These are phyloP conservation scores for Eucalyptus viminalis DNA, from an alignment of 345 rosid species.

Conservation along the genomic window DNA sequence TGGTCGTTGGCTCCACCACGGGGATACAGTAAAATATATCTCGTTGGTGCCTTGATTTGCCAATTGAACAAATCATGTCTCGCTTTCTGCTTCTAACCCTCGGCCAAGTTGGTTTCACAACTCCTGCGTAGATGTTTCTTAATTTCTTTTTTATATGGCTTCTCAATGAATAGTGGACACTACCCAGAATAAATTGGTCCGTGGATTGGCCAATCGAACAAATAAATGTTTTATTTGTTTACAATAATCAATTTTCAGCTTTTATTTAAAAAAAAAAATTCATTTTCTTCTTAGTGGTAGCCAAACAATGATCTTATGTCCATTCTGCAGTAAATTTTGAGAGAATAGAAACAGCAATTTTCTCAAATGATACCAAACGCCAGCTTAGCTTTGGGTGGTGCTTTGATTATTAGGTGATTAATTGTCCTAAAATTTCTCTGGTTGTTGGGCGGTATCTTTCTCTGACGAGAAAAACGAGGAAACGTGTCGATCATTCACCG, in stretches of 20 bases:
- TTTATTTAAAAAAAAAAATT: background rate
- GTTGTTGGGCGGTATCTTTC: background rate
- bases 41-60: background rate
- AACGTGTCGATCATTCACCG: background rate
- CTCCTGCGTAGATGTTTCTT: background rate
- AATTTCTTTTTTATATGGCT: too few species aligned
- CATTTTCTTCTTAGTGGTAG: background rate
- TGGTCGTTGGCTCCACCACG: background rate
- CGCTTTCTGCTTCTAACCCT: background rate
- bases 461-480: background rate
- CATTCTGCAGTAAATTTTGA: background rate
- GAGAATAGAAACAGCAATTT: background rate
- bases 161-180: background rate
- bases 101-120: background rate
- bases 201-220: background rate
- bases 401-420: background rate
- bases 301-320: background rate
- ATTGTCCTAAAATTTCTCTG: background rate
- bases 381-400: background rate
- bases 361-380: background rate
- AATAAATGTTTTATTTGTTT: background rate
- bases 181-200: background rate
- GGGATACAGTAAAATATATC: background rate
- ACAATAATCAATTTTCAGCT: background rate
- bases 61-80: background rate